These are phyloP conservation scores for Aspergillus sp. DNA, from an alignment of 2,329 filamentous ascomycete species.

Conservation along the genomic window DNA sequence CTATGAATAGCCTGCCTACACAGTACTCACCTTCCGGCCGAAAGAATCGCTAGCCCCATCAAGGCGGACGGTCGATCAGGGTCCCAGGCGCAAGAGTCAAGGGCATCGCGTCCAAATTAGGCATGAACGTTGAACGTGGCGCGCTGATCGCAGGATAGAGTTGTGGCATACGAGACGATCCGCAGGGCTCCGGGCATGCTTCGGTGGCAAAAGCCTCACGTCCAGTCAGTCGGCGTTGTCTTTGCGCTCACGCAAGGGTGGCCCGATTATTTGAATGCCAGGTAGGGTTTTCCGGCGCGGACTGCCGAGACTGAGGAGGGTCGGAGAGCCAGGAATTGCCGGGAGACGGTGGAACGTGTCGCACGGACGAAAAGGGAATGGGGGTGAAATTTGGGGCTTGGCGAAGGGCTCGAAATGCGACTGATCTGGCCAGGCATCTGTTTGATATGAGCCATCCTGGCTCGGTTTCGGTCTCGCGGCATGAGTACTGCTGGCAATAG, in stretches of 20 bases:
- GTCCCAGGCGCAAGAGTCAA: background rate
- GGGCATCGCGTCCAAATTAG: background rate
- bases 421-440: background rate
- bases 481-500: too few species aligned
- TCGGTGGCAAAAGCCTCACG: background rate
- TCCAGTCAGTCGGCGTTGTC: background rate
- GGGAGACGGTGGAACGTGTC: background rate
- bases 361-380: background rate
- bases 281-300: background rate
- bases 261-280: background rate
- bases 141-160: conserved; percentile 10
- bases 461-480: too few species aligned
- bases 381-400: background rate
- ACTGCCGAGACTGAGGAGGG: background rate
- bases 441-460: too few species aligned
- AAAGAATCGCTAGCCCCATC: background rate
- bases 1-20: too few species aligned
- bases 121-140: conserved; percentile 13
- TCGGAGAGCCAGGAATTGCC: background rate
- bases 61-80: background rate
- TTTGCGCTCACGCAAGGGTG: background rate
- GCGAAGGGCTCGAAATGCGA: background rate
- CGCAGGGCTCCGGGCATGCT: background rate
- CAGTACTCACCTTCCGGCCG: background rate
- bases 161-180: conserved; percentile 1